These are phyloP conservation scores for Symbiodinium pilosum DNA, from an alignment of 73 alveolate genomes.

Conservation along the genomic window DNA sequence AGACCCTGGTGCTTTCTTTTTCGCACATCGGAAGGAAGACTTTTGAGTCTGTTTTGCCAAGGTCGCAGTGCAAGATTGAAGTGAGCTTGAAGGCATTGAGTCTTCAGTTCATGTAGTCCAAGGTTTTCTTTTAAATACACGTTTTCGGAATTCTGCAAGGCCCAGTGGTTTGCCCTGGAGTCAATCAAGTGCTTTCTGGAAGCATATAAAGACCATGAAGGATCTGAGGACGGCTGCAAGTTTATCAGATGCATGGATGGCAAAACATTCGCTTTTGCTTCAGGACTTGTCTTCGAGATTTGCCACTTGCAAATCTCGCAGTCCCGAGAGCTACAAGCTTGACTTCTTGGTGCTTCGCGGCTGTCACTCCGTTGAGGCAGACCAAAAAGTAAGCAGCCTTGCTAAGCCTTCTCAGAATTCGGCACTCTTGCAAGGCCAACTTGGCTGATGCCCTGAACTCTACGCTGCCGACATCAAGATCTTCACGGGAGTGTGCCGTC, in stretches of 20 bases:
- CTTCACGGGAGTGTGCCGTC: not conserved
- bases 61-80: conserved; percentile 16
- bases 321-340: not conserved
- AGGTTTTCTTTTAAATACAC: no score
- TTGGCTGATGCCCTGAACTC: not conserved
- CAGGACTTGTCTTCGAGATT: not conserved
- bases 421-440: not conserved
- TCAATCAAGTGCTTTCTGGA: not conserved
- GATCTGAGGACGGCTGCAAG: not conserved
- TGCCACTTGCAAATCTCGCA: not conserved
- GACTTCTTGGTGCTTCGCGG: not conserved
- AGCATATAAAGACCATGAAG: not conserved
- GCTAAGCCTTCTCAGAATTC: not conserved
- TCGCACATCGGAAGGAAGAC: not conserved
- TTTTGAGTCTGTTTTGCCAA: not conserved
- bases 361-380: not conserved
- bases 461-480: not conserved
- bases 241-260: not conserved
- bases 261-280: not conserved
- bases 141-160: not conserved
- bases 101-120: not conserved
- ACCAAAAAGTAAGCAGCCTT: not conserved
- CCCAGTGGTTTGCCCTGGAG: not conserved
- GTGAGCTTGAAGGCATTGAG: not conserved
- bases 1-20: not conserved